Base-by-base conservation (phyloP, 129 eudicot species). In the Sambucus nigra region DNA sequence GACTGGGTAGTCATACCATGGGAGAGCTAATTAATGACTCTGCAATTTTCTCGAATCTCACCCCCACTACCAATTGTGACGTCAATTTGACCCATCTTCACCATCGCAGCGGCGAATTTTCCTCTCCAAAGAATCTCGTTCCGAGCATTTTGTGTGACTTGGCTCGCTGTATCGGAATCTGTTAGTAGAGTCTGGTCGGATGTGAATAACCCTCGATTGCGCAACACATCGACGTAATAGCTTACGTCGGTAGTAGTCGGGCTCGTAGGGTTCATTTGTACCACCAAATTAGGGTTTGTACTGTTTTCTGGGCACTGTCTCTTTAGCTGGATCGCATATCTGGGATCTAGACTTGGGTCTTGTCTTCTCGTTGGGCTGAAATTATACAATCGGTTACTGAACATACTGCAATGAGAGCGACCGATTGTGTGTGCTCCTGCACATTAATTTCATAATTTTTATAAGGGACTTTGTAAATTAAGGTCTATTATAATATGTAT, bases 381-480 rank as follows among this genome's bases (percentile, higher is more conserved):
- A 60, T 47, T 81, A 67, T 73, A 83, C 7, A 87, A 70, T 59
- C 96, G 65, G 73, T 38, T 66, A 11, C 55, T 67, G 58, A 87
- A 70, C 50, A 93, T 65, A 13, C 78, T 66, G 78, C 96, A 87
- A 31, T 82, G 94, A 16, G 93, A 55, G 23, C 80, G 76, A 16
- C 96, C 94, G 1, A 82, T 57, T 5, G 94, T 82, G 68, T 79
- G 94, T 7, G 94, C 85, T 16, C 93, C 87, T 86, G 65, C 47
- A 45, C 5, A 16, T 10, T n/a, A n/a, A n/a, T n/a, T n/a, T n/a
- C n/a, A n/a, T n/a, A n/a, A n/a, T n/a, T n/a, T n/a, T n/a, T n/a
- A n/a, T n/a, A n/a, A n/a, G n/a, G n/a, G n/a, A n/a, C n/a, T n/a
- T n/a, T n/a, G n/a, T n/a, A n/a, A n/a, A n/a, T n/a, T n/a, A n/a